Base-by-base conservation (phyloP, 495 filamentous ascomycete species). In the Aspergillus hancockii region DNA sequence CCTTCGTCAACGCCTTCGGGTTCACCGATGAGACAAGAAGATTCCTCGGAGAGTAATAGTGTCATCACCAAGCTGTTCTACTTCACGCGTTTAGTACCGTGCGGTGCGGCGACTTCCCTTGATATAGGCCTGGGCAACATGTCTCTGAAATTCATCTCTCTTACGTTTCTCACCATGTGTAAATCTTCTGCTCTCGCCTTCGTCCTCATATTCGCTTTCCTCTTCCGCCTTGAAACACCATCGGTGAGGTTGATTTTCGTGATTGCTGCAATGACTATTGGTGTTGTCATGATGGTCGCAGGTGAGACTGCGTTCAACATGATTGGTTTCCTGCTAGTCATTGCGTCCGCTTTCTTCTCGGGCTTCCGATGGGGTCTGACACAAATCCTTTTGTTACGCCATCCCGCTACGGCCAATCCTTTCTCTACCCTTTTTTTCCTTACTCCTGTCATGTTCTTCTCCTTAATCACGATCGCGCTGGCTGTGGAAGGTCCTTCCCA, bases 111-210 rank as follows among this genome's bases (percentile, higher is more conserved):
- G 1, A 99, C 95, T 1, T 94, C 93, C 7, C 83, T 99, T 49
- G 95, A 99, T 71, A 96, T 99, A 66, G 95, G 95, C 14, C 75
- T 99, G 53, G 95, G 95, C 49, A 99, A 99, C 68, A 96, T 92
- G 76, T 94, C 90, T 40, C 75, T 99, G 62, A 91, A 91, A 67
- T 97, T 95, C 73, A 98, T 99, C 61, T 90, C 90, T 53, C 85
- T 99, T 55, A 96, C 95, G 6, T 99, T 99, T 67, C 94, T 96
- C 68, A 99, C 93, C 56, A 99, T 99, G 95, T 98, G 94, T 75
- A 99, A 99, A 85, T 98, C 94, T 4, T 97, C 92, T 21, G 89
- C 92, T 34, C 83, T 98, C 18, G 92, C 89, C 38, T 98, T 99
- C 67, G 94, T 99, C 49, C 87, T 99, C 8, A 65, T 96, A 55